Evolutionary conservation across 495 filamentous ascomycete species (phyloP).

Genomic region (Cercophora newfieldiana): DNA sequence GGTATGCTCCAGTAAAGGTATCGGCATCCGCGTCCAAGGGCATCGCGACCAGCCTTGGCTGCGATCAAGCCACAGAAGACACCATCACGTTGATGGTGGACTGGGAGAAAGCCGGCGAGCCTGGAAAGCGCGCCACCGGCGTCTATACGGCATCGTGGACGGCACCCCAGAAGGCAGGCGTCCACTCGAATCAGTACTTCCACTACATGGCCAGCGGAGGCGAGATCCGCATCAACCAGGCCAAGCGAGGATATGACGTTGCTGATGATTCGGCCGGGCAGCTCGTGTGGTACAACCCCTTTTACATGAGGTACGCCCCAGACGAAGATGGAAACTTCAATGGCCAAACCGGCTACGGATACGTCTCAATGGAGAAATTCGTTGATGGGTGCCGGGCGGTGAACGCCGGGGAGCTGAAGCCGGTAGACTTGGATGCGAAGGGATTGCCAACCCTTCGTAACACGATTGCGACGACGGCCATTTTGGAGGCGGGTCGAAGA

Average conservation of each 20-base stretch:
- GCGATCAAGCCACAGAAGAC: slow-evolving; percentile 79
- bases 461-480: slow-evolving; percentile 87
- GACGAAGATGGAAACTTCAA: slow-evolving; percentile 94
- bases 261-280: slow-evolving; percentile 70
- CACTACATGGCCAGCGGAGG: slow-evolving; percentile 83
- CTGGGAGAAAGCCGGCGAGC: slow-evolving; percentile 73
- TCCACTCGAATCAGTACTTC: slow-evolving; percentile 95
- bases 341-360: slow-evolving; percentile 89
- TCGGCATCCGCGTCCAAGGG: slow-evolving; percentile 75
- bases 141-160: slow-evolving; percentile 96
- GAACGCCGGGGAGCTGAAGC: slow-evolving; percentile 68
- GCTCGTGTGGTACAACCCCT: slow-evolving; percentile 86
- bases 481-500: slow-evolving; percentile 79
- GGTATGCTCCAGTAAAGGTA: slow-evolving; percentile 75
- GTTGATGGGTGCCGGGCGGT: slow-evolving; percentile 80
- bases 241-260: slow-evolving; percentile 93
- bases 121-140: slow-evolving; percentile 72
- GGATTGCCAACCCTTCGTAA: slow-evolving; percentile 84
- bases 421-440: slow-evolving; percentile 73
- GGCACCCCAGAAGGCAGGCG: slow-evolving; percentile 84
- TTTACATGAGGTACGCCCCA: slow-evolving; percentile 95
- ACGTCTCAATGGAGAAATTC: slow-evolving; percentile 94
- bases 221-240: slow-evolving; percentile 88
- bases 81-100: slow-evolving; percentile 88
- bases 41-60: slow-evolving; percentile 70